Percentiles rank a stretch among this genome's conserved stretches.
phyloP scores from a whole-genome alignment of 805 yeast species.

The Wickerhamomyces sydowiorum region DNA sequence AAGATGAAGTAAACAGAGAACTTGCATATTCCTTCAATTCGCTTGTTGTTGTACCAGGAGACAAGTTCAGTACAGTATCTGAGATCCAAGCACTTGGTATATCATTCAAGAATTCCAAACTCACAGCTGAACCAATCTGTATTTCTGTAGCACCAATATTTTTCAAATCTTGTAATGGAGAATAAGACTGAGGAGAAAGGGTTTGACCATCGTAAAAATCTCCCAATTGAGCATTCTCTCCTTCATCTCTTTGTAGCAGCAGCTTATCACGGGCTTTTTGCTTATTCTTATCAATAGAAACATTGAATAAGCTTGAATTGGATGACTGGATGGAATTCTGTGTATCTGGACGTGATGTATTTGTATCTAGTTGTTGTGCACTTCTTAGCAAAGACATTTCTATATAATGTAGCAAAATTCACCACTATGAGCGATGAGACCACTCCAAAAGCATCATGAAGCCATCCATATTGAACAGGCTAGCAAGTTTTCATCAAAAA shows the following conservation, averaged over 20 bases:
- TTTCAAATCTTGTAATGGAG: neutral
- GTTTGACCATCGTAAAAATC: neutral
- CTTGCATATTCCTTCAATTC: neutral
- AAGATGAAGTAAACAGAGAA: conserved; percentile 13
- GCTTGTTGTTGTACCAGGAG: conserved; percentile 4
- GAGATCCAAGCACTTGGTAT: conserved; percentile 9
- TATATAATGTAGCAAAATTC: neutral
- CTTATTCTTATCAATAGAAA: too few species aligned
- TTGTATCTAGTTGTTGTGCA: neutral
- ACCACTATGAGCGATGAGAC: neutral
- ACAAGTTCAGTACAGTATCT: conserved; percentile 5
- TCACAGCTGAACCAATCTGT: neutral
- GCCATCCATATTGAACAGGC: too few species aligned
- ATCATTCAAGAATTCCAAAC: conserved; percentile 3
- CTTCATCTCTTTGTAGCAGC: too few species aligned
- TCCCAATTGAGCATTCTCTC: neutral
- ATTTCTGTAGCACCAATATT: neutral
- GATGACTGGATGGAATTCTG: conserved; percentile 13
- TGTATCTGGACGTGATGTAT: conserved; percentile 7
- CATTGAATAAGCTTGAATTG: conserved; percentile 4
- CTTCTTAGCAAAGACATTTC: neutral
- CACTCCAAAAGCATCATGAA: neutral
- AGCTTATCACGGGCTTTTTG: too few species aligned
- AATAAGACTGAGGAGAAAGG: neutral
- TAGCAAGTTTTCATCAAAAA: too few species aligned